A percentile compares a stretch with the other conserved stretches of the same genome.
Conservation (phyloP, 352 stramenopile species). For the Phytophthora pseudosyringae region DNA sequence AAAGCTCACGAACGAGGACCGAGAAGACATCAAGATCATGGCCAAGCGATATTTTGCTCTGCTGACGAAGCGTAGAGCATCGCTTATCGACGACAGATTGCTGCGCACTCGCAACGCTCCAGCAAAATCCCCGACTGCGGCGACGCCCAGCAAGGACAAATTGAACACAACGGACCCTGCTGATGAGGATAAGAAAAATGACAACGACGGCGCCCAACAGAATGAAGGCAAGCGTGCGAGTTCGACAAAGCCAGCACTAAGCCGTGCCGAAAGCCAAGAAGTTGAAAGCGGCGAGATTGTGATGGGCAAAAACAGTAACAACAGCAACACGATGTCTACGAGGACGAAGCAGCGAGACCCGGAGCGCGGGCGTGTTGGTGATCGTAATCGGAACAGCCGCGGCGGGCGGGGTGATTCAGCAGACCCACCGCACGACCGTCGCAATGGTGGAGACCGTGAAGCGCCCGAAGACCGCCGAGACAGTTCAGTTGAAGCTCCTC, state of each 20-base stretch:
- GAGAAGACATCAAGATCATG: conserved; percentile 92
- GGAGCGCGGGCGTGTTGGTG: conserved; percentile 26
- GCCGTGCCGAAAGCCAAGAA: conserved; percentile 42
- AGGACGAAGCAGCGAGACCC: conserved; percentile 27
- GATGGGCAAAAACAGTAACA: conserved; percentile 33
- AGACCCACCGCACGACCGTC: conserved; percentile 30
- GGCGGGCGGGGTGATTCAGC: conserved; percentile 17
- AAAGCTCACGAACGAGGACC: conserved; percentile 76
- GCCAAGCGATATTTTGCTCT: conserved; percentile 86
- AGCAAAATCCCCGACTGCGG: conserved; percentile 18
- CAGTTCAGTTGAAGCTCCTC: conserved; percentile 16
- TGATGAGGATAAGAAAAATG: conserved; percentile 30
- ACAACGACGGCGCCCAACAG: conserved; percentile 34
- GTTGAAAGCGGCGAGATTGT: conserved; percentile 65
- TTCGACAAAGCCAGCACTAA: conserved; percentile 25
- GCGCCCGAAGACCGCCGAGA: conserved; percentile 23
- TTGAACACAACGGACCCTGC: conserved; percentile 25
- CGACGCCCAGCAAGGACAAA: conserved; percentile 21
- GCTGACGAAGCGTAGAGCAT: conserved; percentile 75
- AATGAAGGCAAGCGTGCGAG: conserved; percentile 19
- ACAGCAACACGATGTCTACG: conserved; percentile 13
- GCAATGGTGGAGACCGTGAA: conserved; percentile 33
- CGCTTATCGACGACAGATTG: conserved; percentile 71
- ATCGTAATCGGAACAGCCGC: conserved; percentile 37
- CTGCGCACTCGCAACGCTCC: conserved; percentile 36